Evolutionary conservation across 768 basidiomycete species (phyloP), one percentile per base, ranked within the genome.

Genomic region (Agrocybe praecox): DNA sequence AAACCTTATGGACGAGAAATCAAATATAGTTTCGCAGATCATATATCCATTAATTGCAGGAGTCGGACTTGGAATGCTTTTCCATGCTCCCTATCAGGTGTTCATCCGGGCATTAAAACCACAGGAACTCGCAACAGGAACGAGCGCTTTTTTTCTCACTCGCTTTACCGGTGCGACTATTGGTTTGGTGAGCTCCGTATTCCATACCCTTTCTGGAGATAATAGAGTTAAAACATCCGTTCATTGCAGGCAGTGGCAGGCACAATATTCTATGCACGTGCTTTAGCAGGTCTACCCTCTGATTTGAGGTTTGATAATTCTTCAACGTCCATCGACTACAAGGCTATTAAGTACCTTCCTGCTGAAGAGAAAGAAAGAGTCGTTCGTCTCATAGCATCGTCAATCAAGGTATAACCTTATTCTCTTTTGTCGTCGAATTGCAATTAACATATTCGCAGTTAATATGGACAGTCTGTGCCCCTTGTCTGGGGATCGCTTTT

Each of bases 101-200:
- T 90, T 94, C 67, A 83, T 83, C 48, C 80, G 79, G 57, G 83
- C 87, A 12, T 69, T 94, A 33, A 80, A 82, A 55, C 81, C 85
- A 7, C 74, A 80, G 46, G 87, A 92, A 61, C 69, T 92, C 50
- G 91, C 92, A 3, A 81, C 85, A 19, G 89, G 90, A 26, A 94
- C 92, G 10, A 88, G 90, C 65, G 91, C 90, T 11, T 94, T 94
- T 70, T 94, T 94, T 72, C 78, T 94, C 53, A 90, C 92, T 45
- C 82, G 92, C 44, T 94, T 94, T 72, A 93, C 91, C 34, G 92
- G 92, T 9, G 90, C 92, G 29, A 92, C 92, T 2, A 77, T 88
- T 36, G 92, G 92, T 58, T 71, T 94, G 74, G 92, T 91, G 69
- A 63, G 87, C 68, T 47, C 55, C 24, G 50, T 47, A 24, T 29